Evolutionary conservation across 441 rosid genomes (phyloP), one percentile per base, ranked within the genome.

Genomic region (Pelargonium myrrhifolium): DNA sequence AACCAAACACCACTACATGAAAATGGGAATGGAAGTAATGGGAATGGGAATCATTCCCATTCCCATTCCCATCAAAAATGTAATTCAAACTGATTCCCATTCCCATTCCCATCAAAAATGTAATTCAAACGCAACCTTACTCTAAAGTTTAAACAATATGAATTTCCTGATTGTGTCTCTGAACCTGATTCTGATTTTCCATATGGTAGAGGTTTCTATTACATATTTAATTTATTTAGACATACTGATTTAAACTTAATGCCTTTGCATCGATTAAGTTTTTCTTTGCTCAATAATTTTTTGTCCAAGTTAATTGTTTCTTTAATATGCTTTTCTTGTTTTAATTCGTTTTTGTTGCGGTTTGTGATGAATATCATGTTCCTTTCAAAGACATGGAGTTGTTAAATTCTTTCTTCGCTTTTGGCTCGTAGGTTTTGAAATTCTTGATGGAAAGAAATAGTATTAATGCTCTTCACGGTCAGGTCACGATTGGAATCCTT

Each of bases 391-490:
- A 9, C 18, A 21, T 67, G 35, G 37, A 53, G 59, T 18, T 15
- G 22, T 55, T 55, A 18, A 55, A 8, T 55, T 55, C 11, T 20
- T 20, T 55, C 26, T 2, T 20, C 21, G 21, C 61, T 20, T 56
- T 51, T 76, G 77, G 53, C 75, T 28, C 56, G 59, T 83, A 93
- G 96, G 97, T 93, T 67, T 83, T 90, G 79, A 93, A 93, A 73
- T 93, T 90, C 84, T 85, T 93, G 76, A 86, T 90, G 98, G 97
- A 93, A 81, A 89, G 78, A 79, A 93, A 90, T 83, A 87, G 92
- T 73, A 77, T 87, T 66, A 90, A 72, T 89, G 89, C 94, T 26
- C 89, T 93, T 65, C 96, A 93, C 75, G 97, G 97, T 79, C 98
- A 93, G 79, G 96, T 93, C 71, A 90, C 97, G n/a, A 77, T 90